Percentiles rank a stretch among this genome's conserved stretches.
Conservation (phyloP, 352 stramenopile species). For the Globisporangium emineosum region DNA sequence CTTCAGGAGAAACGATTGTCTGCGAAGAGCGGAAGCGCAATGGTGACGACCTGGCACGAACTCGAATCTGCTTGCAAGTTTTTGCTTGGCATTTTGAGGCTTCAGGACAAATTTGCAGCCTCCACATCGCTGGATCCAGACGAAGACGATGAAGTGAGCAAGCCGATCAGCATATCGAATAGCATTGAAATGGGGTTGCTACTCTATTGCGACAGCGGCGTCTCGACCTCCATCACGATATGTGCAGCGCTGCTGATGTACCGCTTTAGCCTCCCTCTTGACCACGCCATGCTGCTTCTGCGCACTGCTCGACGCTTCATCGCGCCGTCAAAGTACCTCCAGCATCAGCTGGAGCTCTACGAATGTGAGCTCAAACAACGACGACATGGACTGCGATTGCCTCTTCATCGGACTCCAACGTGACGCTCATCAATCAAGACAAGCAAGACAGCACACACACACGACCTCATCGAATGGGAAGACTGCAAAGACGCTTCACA, state of each 20-base stretch:
- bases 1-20: not conserved
- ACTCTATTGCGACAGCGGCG: conserved; percentile 32
- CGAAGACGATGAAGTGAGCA: conserved; percentile 16
- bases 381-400: conserved; percentile 5
- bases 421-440: not conserved
- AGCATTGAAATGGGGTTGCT: conserved; percentile 17
- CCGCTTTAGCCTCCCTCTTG: conserved; percentile 27
- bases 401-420: not conserved
- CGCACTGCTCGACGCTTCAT: conserved; percentile 15
- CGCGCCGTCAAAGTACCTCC: conserved; percentile 12
- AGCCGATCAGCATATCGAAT: not conserved
- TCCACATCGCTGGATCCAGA: conserved; percentile 6
- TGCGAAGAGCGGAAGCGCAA: not conserved
- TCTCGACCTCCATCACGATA: conserved; percentile 25
- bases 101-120: conserved; percentile 8
- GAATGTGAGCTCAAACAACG: not conserved
- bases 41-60: conserved; percentile 7
- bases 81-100: not conserved
- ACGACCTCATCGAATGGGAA: too few relatives aligned
- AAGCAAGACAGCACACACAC: too few relatives aligned
- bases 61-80: conserved; percentile 13
- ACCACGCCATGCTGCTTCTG: conserved; percentile 19
- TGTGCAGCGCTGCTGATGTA: conserved; percentile 36
- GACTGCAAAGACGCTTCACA: not conserved
- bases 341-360: conserved; percentile 18